Evolutionary conservation across 257 asterid species (phyloP).

Genomic region (Galeopsis tetrahit): DNA sequence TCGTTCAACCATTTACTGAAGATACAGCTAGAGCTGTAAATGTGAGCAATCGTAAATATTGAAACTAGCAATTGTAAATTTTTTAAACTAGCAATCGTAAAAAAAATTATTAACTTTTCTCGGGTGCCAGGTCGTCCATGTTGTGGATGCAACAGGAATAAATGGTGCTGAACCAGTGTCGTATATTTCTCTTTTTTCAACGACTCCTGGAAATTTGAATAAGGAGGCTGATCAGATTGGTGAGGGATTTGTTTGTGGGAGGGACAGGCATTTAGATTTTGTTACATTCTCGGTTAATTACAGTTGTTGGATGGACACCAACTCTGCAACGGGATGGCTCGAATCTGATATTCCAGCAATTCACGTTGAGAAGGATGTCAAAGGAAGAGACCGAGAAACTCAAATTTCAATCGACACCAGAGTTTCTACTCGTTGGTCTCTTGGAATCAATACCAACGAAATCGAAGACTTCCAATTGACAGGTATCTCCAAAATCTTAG

Average conservation of each 20-base stretch:
- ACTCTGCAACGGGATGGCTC: constrained; percentile 63
- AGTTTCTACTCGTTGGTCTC: constrained; percentile 84
- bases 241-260: constrained; percentile 76
- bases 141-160: constrained; percentile 62
- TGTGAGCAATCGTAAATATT: constrained; percentile 45
- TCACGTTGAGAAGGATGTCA: constrained; percentile 55
- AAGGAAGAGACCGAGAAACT: constrained; percentile 60
- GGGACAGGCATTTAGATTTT: constrained; percentile 65
- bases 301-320: constrained; percentile 69
- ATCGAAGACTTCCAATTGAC: constrained; percentile 78
- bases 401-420: constrained; percentile 58
- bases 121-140: constrained; percentile 75
- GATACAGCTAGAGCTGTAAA: constrained; percentile 89
- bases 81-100: too few relatives aligned
- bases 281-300: constrained; percentile 82
- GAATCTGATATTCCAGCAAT: constrained; percentile 72
- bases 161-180: constrained; percentile 56
- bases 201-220: constrained; percentile 78
- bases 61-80: too few relatives aligned
- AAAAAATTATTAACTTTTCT: background rate
- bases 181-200: constrained; percentile 71
- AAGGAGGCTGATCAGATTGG: constrained; percentile 77
- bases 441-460: constrained; percentile 73
- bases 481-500: constrained; percentile 51
- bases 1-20: constrained; percentile 77